These are phyloP conservation scores for Daldinia sp. DNA, from an alignment of 2,329 filamentous ascomycete species.

Conservation along the genomic window DNA sequence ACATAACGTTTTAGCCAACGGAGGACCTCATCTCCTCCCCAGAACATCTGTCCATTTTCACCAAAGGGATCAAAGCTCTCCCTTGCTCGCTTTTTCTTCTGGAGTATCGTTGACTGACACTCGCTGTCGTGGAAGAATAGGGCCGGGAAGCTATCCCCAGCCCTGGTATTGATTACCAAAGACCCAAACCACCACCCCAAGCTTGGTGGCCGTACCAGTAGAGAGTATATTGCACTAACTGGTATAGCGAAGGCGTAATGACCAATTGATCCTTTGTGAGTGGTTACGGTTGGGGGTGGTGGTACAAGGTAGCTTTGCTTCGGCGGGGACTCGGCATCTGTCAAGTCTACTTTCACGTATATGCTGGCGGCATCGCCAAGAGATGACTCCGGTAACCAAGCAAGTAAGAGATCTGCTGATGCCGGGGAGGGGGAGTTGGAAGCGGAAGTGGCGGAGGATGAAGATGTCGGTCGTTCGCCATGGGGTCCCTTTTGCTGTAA, in stretches of 20 bases:
- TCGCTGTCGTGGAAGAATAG: constrained; percentile 98
- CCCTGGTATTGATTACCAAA: constrained; percentile 89
- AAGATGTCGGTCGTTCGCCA: constrained; percentile 57
- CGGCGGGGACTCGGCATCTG: constrained; percentile 82
- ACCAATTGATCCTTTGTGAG: constrained; percentile 76
- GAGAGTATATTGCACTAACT: constrained; percentile 88
- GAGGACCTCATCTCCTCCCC: constrained; percentile 96
- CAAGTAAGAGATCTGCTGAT: constrained; percentile 83
- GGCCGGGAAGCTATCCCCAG: constrained; percentile 93
- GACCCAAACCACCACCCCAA: constrained; percentile 99
- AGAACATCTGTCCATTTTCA: constrained; percentile 88
- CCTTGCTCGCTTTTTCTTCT: constrained; percentile 86
- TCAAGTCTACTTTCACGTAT: constrained; percentile 95
- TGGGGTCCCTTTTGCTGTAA: constrained; percentile 82
- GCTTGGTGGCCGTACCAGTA: constrained; percentile 90
- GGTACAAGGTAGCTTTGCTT: constrained; percentile 92
- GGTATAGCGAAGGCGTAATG: constrained; percentile 93
- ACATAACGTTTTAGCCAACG: constrained; percentile 91
- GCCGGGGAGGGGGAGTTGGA: constrained; percentile 60
- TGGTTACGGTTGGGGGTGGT: constrained; percentile 86
- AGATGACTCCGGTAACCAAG: constrained; percentile 91
- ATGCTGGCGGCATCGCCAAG: constrained; percentile 87
- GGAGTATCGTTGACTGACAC: constrained; percentile 93
- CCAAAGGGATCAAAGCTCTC: constrained; percentile 94
- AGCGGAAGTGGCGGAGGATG: constrained; percentile 56